Evolutionary conservation across 192 early-diverging fungal species (phyloP).

Genomic region (Thoreauomyces humboldtii): DNA sequence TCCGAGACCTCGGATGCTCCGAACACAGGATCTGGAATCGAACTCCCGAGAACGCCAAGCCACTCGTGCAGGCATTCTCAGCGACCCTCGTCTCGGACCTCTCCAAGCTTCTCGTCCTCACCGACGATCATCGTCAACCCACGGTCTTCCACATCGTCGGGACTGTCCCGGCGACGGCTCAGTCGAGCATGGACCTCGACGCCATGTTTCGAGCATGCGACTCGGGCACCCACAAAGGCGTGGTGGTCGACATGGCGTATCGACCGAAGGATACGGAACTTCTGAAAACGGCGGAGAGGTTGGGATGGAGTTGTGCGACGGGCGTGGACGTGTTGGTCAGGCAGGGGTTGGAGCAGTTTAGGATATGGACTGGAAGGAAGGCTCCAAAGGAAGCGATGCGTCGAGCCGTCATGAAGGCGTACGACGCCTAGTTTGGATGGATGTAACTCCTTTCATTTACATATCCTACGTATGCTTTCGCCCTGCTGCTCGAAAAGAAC

Average conservation of each 20-base stretch:
- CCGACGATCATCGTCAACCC: too few relatives aligned
- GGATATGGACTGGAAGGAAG: conserved; percentile 72
- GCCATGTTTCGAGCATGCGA: conserved; percentile 25
- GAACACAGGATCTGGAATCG: conserved; percentile 85
- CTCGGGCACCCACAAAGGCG: conserved; percentile 61
- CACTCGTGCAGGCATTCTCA: conserved; percentile 51
- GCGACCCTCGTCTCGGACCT: conserved; percentile 46
- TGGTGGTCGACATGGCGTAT: conserved; percentile 94
- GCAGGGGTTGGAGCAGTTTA: conserved; percentile 91
- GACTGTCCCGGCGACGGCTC: conserved; percentile 76
- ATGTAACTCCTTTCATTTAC: too few relatives aligned
- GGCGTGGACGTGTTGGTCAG: conserved; percentile 88
- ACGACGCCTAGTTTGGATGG: too few relatives aligned
- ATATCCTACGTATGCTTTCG: too few relatives aligned
- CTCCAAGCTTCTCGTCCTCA: conserved; percentile 49
- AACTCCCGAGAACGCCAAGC: conserved; percentile 69
- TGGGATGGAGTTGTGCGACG: conserved; percentile 54
- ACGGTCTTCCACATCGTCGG: conserved; percentile 69
- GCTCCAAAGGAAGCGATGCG: conserved; percentile 56
- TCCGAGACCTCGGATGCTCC: conserved; percentile 56
- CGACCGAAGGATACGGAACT: conserved; percentile 82
- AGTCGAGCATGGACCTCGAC: conserved; percentile 54
- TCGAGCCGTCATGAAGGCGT: conserved; percentile 3
- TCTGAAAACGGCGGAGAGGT: conserved; percentile 64
- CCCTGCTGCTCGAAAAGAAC: too few relatives aligned